Evolutionary conservation across 2,329 filamentous ascomycete species (phyloP).

Genomic region (Hypocreales sp.): DNA sequence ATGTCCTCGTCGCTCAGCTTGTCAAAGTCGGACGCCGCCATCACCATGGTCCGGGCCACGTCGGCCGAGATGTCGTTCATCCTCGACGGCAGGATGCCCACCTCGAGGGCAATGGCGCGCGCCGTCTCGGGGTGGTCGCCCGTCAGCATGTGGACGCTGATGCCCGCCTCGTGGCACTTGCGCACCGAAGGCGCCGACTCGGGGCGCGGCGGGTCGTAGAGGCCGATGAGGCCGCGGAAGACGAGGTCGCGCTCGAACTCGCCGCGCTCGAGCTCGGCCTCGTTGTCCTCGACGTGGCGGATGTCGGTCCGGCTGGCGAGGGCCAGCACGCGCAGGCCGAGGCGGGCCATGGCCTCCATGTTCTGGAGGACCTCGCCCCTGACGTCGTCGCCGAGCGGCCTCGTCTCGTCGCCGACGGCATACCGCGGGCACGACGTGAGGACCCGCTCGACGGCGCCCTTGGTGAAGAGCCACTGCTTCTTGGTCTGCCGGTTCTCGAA

Average conservation of each 20-base stretch:
- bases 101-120: conserved; percentile 45
- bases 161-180: conserved; percentile 43
- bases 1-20: conserved; percentile 47
- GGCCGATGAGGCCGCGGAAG: conserved; percentile 53
- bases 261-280: conserved; percentile 31
- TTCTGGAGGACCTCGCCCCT: conserved; percentile 44
- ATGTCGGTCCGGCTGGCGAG: conserved; percentile 39
- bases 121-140: conserved; percentile 53
- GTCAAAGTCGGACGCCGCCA: conserved; percentile 54
- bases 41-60: conserved; percentile 44
- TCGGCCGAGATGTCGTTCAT: conserved; percentile 35
- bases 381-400: conserved; percentile 34
- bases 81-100: conserved; percentile 42
- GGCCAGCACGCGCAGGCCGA: conserved; percentile 54
- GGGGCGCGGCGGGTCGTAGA: conserved; percentile 58
- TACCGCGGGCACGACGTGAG: conserved; percentile 44
- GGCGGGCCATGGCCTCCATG: conserved; percentile 51
- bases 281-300: conserved; percentile 14
- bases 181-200: conserved; percentile 46
- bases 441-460: conserved; percentile 56
- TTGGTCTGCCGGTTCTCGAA: conserved; percentile 28
- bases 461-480: conserved; percentile 39
- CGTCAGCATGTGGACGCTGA: conserved; percentile 55
- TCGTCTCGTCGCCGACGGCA: conserved; percentile 24
- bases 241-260: conserved; percentile 44